Percentiles rank a stretch among this genome's conserved stretches.
These are phyloP conservation scores for Eragrostis nindensis DNA, from an alignment of 176 grass and related monocot species.

Conservation along the genomic window DNA sequence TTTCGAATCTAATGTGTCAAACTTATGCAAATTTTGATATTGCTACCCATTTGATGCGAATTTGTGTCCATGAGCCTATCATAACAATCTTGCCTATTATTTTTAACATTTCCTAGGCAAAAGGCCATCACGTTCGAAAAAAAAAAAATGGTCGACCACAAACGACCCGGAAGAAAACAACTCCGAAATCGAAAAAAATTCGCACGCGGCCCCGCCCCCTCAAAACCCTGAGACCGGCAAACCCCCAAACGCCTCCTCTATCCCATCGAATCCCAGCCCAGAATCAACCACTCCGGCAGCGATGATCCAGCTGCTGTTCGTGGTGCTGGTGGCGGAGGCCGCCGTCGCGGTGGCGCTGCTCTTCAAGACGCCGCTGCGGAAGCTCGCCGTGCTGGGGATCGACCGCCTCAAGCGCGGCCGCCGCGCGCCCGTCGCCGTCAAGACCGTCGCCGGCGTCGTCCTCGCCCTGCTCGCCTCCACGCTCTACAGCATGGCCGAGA, in stretches of 20 bases:
- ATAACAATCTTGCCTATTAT: too few relatives aligned
- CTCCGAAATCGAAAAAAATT: not conserved
- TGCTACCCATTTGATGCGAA: too few relatives aligned
- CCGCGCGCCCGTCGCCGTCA: constrained; percentile 64
- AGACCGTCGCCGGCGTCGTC: constrained; percentile 78
- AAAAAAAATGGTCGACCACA: too few relatives aligned
- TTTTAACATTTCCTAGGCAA: too few relatives aligned
- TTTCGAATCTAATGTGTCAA: too few relatives aligned
- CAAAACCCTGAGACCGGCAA: not conserved
- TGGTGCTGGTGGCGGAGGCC: constrained; percentile 67
- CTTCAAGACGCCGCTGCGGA: constrained; percentile 84
- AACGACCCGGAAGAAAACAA: too few relatives aligned
- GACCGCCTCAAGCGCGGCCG: constrained; percentile 88
- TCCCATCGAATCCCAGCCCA: constrained; percentile 30
- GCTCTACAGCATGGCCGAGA: constrained; percentile 75
- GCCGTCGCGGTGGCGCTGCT: constrained; percentile 58
- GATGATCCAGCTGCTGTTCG: constrained; percentile 91
- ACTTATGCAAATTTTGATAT: too few relatives aligned
- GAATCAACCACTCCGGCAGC: not conserved
- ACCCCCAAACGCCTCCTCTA: constrained; percentile 9
- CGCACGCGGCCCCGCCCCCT: not conserved
- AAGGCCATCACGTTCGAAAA: too few relatives aligned
- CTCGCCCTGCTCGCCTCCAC: constrained; percentile 61
- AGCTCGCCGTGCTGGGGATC: constrained; percentile 56
- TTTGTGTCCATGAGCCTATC: too few relatives aligned